Conservation (phyloP, 2,329 filamentous ascomycete species). For the Diaporthe amygdali region DNA sequence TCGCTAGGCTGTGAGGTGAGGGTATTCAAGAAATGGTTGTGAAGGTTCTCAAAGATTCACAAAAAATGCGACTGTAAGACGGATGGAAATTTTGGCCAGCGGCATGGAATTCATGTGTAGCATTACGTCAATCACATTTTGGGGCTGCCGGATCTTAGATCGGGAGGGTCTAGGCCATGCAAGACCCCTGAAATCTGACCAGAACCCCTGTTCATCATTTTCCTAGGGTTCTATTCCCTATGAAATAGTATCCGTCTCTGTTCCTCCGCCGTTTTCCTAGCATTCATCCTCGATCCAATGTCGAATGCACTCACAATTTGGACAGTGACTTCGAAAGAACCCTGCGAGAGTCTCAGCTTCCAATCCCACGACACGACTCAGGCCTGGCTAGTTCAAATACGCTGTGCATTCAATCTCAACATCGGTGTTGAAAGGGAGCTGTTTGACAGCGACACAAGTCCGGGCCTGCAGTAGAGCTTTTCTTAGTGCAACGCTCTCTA, state of each 20-base stretch:
- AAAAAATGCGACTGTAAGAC: background rate
- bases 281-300: background rate
- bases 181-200: background rate
- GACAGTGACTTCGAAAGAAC: conserved; percentile 1
- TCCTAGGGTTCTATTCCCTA: background rate
- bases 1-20: background rate
- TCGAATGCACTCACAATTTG: background rate
- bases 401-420: conserved; percentile 80
- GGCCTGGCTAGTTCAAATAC: conserved; percentile 24
- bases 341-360: background rate
- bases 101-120: background rate
- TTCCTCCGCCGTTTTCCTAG: no score
- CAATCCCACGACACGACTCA: background rate
- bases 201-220: background rate
- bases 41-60: no score
- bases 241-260: background rate
- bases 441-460: conserved; percentile 76
- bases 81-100: conserved; percentile 7
- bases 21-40: background rate
- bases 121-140: conserved; percentile 26
- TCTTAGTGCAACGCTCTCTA: background rate
- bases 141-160: background rate
- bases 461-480: conserved; percentile 42
- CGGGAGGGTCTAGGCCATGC: background rate
- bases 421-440: conserved; percentile 71